Percentiles rank a stretch among this genome's conserved stretches.
These are phyloP conservation scores for Oryza australiensis DNA, from an alignment of 176 grass and related monocot genomes.

Conservation along the genomic window DNA sequence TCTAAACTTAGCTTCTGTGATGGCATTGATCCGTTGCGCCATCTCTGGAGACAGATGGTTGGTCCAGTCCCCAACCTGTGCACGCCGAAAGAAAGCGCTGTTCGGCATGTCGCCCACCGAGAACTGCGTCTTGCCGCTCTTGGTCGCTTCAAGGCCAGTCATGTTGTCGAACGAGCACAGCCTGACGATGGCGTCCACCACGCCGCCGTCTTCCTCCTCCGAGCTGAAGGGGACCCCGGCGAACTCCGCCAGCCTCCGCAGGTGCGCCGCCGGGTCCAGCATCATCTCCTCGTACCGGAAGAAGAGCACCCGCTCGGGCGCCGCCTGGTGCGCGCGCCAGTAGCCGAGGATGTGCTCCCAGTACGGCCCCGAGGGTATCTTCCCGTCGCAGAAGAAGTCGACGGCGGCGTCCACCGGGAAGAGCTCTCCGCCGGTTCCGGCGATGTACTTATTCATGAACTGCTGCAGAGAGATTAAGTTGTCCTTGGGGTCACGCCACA, in stretches of 20 bases:
- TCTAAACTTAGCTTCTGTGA: neutral
- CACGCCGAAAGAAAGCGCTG: neutral
- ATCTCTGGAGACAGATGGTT: conserved; percentile 33
- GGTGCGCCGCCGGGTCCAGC: neutral
- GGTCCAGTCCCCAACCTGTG: conserved; percentile 18
- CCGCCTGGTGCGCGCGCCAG: neutral
- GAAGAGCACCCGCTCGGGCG: conserved; percentile 3
- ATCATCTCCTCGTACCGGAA: conserved; percentile 15
- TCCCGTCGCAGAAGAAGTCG: conserved; percentile 2
- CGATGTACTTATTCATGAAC: no score
- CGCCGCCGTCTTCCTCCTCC: no score
- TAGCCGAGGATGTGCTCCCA: neutral
- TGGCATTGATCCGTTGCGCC: neutral
- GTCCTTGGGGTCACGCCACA: no score
- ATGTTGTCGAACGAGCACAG: no score
- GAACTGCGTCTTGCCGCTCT: no score
- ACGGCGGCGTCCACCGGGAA: neutral
- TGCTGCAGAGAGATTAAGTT: no score
- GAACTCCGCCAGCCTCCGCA: no score
- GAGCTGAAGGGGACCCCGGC: no score
- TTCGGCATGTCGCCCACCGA: neutral
- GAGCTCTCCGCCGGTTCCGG: no score
- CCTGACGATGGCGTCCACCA: no score
- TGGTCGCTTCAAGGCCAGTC: no score
- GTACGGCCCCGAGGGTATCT: neutral